Base-by-base conservation (phyloP, 768 basidiomycete species). In the Candolleomyces eurysporus region DNA sequence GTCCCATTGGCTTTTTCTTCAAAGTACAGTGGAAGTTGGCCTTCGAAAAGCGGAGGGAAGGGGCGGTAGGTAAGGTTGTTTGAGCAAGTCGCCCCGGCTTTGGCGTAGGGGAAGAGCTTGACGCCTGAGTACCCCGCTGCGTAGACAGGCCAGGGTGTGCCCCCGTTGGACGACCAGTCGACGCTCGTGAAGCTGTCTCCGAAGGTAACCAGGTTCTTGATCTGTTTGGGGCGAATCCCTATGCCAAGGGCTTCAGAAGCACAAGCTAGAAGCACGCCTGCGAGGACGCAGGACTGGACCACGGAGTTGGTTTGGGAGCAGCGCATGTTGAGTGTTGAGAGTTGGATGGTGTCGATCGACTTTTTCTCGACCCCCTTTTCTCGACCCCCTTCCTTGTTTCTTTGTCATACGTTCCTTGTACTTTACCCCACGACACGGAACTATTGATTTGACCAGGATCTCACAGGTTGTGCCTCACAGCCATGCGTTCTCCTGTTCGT, bases 141-240 rank as follows among this genome's bases (percentile, higher is more conserved):
- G 62, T 85, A 88, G 0, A 81, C 75, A 1, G 88, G 87, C 88
- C 88, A 89, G 5, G 83, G 72, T 4, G 75, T 78, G 7, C 80
- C 83, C 6, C 78, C 77, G 62, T 79, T 75, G 0, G 74, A 73
- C 6, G 71, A 64, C 39, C 59, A 64, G 13, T 77, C 79, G 2
- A 83, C 68, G 61, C 88, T 86, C 0, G 84, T 85, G 66, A 85
- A 88, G 57, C 83, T 84, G 73, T 89, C 87, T 4, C 88, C 87
- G 60, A 89, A 90, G 0, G 86, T 87, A 58, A 86, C 87, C 14
- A 89, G 76, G 61, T 83, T 81, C 68, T 83, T 84, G 61, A 89
- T 86, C 63, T 85, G 83, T 30, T 65, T 66, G 31, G 67, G 68
- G 40, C 50, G 49, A 26, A 74, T 53, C 48, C 63, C 65, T 40